Base-by-base conservation (phyloP, 2,329 filamentous ascomycete genomes). In the Cladosporium sp. region DNA sequence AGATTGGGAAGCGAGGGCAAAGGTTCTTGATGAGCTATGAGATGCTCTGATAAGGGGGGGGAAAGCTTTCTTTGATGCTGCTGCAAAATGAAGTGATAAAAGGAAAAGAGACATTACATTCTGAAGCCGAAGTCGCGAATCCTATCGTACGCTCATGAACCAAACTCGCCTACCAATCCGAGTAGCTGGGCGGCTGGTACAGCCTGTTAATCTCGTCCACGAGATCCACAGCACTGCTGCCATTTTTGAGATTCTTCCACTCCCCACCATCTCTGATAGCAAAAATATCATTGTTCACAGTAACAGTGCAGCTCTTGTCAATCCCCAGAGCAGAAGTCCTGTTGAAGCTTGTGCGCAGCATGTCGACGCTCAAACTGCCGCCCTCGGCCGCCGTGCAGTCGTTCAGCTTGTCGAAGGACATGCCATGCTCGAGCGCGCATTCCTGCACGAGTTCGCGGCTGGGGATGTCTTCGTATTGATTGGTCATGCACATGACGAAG, bases 391-490 rank as follows among this genome's bases (percentile, higher is more conserved):
- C 85, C 38, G 89, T 85, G 67, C 93, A 99, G 17, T 85, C 76
- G 68, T 97, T 95, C 50, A 99, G 71, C 56, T 80, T 77, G 20
- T 83, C 78, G 66, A 96, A 89, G 62, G 93, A 85, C 43, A 97
- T 84, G 22, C 89, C 90, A 64, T 96, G 89, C 70, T 97, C 89
- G 44, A 96, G 75, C 3, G 93, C 89, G 67, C 93, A 99, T 65
- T 89, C 84, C 66, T 95, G 80, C 36, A 96, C 79, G 15, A 96
- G 78, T n/a, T 78, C 77, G 44, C 85, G 80, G 29, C 88, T 76
- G 2, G 93, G 92, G 29, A 99, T 96, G 7, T 83, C 70, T 18
- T 75, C 50, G 69, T 91, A 99, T 55, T 90, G 80, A 56, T 78
- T 80, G 18, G 85, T 84, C 51, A 99, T 73, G 72, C 93, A 99